These are phyloP conservation scores for Leucoagaricus sp. DNA, from an alignment of 1,284 basidiomycete species.

Conservation along the genomic window DNA sequence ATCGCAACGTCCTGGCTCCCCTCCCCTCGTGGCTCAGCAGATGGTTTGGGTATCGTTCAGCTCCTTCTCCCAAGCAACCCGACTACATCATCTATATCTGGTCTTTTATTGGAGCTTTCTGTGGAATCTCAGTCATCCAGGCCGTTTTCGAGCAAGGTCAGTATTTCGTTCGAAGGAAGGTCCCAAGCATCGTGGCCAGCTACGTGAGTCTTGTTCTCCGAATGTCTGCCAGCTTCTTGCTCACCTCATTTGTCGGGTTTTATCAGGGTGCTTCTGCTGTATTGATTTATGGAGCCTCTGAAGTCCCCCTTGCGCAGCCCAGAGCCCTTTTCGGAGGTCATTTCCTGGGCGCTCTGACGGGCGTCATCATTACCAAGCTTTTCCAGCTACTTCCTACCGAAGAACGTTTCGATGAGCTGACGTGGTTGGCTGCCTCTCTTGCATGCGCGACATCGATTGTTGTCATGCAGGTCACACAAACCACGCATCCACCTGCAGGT, in stretches of 20 bases:
- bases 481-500: constrained; percentile 66
- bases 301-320: constrained; percentile 63
- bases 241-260: not conserved
- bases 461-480: constrained; percentile 56
- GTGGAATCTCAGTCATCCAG: constrained; percentile 57
- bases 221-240: not conserved
- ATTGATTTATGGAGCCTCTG: constrained; percentile 58
- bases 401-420: constrained; percentile 43
- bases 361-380: constrained; percentile 57
- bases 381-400: constrained; percentile 49
- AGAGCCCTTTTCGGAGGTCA: no score
- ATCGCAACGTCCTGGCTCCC: constrained; percentile 28
- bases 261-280: constrained; percentile 60
- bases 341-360: no score
- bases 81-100: constrained; percentile 40
- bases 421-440: constrained; percentile 60
- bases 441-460: constrained; percentile 52
- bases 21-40: constrained; percentile 41
- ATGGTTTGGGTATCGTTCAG: constrained; percentile 48
- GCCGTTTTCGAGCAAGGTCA: constrained; percentile 50
- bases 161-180: constrained; percentile 48
- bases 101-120: constrained; percentile 57
- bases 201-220: constrained; percentile 38
- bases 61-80: constrained; percentile 32
- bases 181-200: constrained; percentile 52